Base-by-base conservation (phyloP, 2,329 filamentous ascomycete genomes). In the Dactylonectria estremocensis region DNA sequence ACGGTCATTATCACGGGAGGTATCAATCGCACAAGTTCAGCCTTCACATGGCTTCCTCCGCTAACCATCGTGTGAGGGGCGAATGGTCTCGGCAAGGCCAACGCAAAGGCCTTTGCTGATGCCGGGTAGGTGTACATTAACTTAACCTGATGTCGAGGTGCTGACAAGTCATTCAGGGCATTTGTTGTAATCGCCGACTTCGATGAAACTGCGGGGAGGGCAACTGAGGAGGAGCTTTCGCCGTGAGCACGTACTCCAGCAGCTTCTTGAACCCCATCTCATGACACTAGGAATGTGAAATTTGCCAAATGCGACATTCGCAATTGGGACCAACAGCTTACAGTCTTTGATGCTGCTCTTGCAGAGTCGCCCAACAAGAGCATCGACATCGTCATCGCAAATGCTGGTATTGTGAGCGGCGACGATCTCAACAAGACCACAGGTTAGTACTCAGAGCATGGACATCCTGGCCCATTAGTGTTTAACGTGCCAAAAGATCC, bases 381-480 rank as follows among this genome's bases (percentile, higher is more conserved):
- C 64, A 78, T 83, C 18, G 83, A 85, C 61, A 70, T 84, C 7
- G 83, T 85, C 16, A 81, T 85, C 66, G 82, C 83, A 1, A 86
- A 86, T 69, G 83, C 83, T 1, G 83, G 84, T 7, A 82, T 85
- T 43, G 60, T 67, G 5, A 60, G 64, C 2, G 43, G 31, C 5
- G 63, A 60, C 28, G 63, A 60, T 52, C 45, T 66, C 1, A 56
- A 45, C 37, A 45, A 31, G 13, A 37, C 13, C 20, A 8, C 31
- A 24, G 61, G 61, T 58, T 4, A 8, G 61, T n/a, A 43, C 16
- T 43, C n/a, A 37, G 20, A 20, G 33, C 28, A 11, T 35, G 33
- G 28, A 56, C 35, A 11, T 5, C 11, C 1, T 10, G n/a, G 40
- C 8, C 16, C 40, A 43, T 9, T 5, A 14, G n/a, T n/a, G 6